Percentiles rank a stretch among this genome's conserved stretches.
phyloP scores from a whole-genome alignment of 169 alveolate genomes.

The Cryptosporidium canis region DNA sequence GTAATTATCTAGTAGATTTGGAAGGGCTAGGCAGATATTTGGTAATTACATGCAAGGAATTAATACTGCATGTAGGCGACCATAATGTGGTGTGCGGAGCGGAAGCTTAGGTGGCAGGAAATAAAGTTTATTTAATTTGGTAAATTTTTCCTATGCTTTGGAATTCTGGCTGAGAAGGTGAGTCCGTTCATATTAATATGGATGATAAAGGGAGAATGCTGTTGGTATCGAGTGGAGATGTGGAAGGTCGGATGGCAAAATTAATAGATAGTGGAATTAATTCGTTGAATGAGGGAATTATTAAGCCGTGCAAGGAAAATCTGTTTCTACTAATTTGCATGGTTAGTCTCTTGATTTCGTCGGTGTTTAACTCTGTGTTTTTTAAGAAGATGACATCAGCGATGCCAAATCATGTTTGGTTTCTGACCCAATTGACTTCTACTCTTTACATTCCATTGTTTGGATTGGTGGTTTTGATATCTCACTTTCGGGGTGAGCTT shows the following conservation, averaged over 20 bases:
- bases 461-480: conserved; percentile 23
- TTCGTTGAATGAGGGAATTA: background rate
- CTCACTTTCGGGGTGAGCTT: conserved; percentile 38
- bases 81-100: background rate
- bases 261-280: background rate
- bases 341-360: conserved; percentile 38
- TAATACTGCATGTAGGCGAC: background rate
- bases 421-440: conserved; percentile 73
- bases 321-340: background rate
- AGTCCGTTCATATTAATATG: background rate
- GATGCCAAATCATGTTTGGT: conserved; percentile 76
- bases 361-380: conserved; percentile 51
- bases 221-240: background rate
- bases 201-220: background rate
- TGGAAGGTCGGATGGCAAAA: background rate
- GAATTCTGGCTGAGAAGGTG: background rate
- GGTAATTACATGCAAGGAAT: background rate
- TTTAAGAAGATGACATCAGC: conserved; percentile 73
- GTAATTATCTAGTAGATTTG: background rate
- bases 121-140: background rate
- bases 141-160: background rate
- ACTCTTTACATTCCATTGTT: conserved; percentile 71
- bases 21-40: background rate
- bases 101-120: background rate
- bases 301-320: conserved; percentile 58